Base-by-base conservation (phyloP, 352 stramenopile genomes). In the Globisporangium paroecandrum region DNA sequence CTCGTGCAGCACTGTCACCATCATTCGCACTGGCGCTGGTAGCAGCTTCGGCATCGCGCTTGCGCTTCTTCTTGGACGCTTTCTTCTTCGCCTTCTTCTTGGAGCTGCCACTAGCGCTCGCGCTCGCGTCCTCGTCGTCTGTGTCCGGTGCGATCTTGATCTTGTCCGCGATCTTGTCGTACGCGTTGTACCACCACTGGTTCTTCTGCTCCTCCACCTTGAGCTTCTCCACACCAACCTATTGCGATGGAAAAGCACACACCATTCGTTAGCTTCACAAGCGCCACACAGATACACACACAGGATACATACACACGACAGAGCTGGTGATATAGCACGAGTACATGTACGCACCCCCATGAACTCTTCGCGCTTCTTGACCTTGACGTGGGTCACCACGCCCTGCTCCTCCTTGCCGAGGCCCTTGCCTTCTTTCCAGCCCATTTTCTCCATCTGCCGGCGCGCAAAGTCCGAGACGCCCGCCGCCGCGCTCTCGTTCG, bases 391-490 rank as follows among this genome's bases (percentile, higher is more conserved):
- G 25, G 87, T 94, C 38, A 87, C 80, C 15, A 98, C 91, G 58
- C 97, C 97, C 69, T 98, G 83, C 69, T 98, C 87, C 62, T 95
- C 75, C 79, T 99, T 99, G 67, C 97, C 97, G 12, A 99, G 82
- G 0, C 97, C 97, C 66, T 98, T 98, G 68, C 97, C 97, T 68
- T 97, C 87, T 56, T 72, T 93, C 96, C 96, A 99, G 69, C 97
- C 97, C 92, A 99, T 98, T 70, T 98, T 97, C 68, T 90, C 83
- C 90, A 98, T 97, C 77, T 97, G 90, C 54, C 78, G 82, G 34
- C 86, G 77, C 22, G 91, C 89, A 62, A 97, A 97, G 54, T 71
- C 77, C 66, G 87, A 95, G 63, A 94, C 80, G 13, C 70, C 74
- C 7, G 76, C 72, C 15, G 87, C 82, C 25, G 84, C 87, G 22